Percentiles rank a stretch among this genome's conserved stretches.
These are phyloP conservation scores for Penicillium paradoxum DNA, from an alignment of 495 filamentous ascomycete genomes.

Conservation along the genomic window DNA sequence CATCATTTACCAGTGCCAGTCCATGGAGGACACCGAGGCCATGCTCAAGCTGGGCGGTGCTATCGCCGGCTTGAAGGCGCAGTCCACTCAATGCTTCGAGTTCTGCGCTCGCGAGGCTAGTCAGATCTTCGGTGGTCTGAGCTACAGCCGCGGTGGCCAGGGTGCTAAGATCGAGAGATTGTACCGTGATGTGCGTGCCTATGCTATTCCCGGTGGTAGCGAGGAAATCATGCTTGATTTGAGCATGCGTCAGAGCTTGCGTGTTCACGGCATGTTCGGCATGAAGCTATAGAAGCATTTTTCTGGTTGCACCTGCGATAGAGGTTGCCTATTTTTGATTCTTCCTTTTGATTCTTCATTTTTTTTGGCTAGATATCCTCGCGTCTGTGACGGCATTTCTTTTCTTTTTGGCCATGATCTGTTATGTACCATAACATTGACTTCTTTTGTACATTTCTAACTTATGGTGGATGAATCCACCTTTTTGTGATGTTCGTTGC, in stretches of 20 bases:
- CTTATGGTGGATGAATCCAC: background rate
- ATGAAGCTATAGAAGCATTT: slow-evolving; percentile 79
- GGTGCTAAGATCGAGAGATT: slow-evolving; percentile 93
- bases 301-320: background rate
- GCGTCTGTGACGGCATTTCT: background rate
- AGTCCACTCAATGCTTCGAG: slow-evolving; percentile 88
- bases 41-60: slow-evolving; percentile 94
- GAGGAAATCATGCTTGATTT: slow-evolving; percentile 99
- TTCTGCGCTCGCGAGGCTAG: slow-evolving; percentile 95
- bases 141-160: slow-evolving; percentile 89
- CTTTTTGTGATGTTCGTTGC: background rate
- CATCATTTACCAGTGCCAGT: slow-evolving; percentile 83
- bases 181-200: slow-evolving; percentile 95
- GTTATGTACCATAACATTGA: slow-evolving; percentile 4
- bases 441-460: background rate
- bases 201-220: slow-evolving; percentile 92
- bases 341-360: background rate
- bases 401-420: background rate
- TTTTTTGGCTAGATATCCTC: slow-evolving; percentile 5
- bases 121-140: slow-evolving; percentile 95
- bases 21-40: slow-evolving; percentile 90
- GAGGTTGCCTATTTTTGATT: background rate
- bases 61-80: slow-evolving; percentile 91
- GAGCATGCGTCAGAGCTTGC: slow-evolving; percentile 87
- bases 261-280: slow-evolving; percentile 83